These are phyloP conservation scores for Cercospora sp. DNA, from an alignment of 2,329 filamentous ascomycete species.

Conservation along the genomic window DNA sequence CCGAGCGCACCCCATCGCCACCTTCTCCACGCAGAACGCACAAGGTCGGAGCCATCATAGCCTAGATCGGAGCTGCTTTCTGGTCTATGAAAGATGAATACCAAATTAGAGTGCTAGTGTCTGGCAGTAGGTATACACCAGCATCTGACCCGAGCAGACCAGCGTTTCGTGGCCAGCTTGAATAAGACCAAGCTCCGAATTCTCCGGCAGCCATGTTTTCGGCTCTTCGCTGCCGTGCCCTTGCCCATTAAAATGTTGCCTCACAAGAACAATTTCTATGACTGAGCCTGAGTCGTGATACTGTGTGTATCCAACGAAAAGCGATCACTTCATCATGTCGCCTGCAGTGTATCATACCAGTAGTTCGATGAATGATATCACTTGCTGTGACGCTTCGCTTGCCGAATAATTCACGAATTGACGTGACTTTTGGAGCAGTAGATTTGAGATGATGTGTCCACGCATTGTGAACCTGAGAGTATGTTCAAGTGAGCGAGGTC, in stretches of 20 bases:
- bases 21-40: background rate
- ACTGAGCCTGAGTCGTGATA: background rate
- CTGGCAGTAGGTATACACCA: background rate
- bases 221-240: background rate
- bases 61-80: no score
- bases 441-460: background rate
- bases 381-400: background rate
- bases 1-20: background rate
- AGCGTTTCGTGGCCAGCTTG: background rate
- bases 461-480: background rate
- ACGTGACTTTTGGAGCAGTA: background rate
- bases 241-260: background rate
- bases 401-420: background rate
- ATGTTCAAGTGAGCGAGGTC: background rate
- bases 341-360: background rate
- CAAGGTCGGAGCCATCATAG: no score
- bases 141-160: background rate
- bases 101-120: background rate
- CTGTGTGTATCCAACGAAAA: background rate
- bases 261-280: background rate
- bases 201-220: background rate
- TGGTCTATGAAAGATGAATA: background rate
- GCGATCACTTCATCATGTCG: background rate
- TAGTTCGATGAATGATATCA: background rate
- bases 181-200: background rate